Evolutionary conservation across 2,329 filamentous ascomycete species (phyloP), one percentile per base, ranked within the genome.

Genomic region (Sphaerostilbella broomeana): DNA sequence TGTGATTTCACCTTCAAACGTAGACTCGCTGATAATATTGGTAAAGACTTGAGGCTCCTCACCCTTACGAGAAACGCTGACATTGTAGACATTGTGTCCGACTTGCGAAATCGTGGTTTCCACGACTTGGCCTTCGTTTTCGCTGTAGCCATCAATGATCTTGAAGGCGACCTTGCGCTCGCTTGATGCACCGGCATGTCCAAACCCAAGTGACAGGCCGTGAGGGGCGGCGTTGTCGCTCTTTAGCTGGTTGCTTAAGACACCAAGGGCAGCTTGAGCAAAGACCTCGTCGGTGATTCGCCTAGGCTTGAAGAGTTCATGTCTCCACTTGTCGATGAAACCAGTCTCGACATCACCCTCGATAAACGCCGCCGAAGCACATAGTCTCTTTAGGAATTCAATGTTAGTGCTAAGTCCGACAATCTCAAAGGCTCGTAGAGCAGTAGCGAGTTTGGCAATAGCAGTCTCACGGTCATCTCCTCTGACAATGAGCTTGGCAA

Each of bases 391-490:
- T 43, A 98, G 67, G 56, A 98, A 98, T 60, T 97, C 92, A 46
- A 98, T 89, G 58, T 98, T 98, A 6, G 92, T 98, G 56, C 86
- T 83, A 6, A 94, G 77, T 0, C 92, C 92, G 3, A 90, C 92
- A 9, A 98, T 81, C 62, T 98, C 87, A 57, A 97, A 98, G 33
- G 86, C 75, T 48, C 86, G 82, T 9, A 98, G 68, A 1, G 92
- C 89, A 4, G 81, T 70, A 25, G 80, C 78, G 43, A 98, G 72
- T 60, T 86, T 94, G 43, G 85, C 80, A 35, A 98, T 82, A 4
- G 89, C 86, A 18, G 84, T 82, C 57, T 84, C 76, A 44, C 92
- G 76, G 41, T 83, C 83, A 12, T 78, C 75, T 1, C 86, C 92
- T 42, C 86, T 78, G 5, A 97, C 87, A 51, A 98, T 98, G 37